These are phyloP conservation scores for Macrolepiota albuminosa DNA, from an alignment of 768 basidiomycete genomes.

Conservation along the genomic window DNA sequence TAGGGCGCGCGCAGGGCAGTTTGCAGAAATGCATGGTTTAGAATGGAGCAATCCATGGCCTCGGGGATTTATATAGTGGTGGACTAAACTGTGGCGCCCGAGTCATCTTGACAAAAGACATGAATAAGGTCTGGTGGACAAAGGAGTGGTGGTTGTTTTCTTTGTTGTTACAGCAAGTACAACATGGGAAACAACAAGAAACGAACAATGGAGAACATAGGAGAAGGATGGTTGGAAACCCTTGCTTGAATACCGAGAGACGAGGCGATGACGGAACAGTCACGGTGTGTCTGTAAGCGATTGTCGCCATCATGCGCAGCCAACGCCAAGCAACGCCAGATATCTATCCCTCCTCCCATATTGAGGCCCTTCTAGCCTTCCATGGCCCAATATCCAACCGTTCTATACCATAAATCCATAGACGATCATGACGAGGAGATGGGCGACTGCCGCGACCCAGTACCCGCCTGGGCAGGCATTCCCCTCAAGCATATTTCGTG, in stretches of 20 bases:
- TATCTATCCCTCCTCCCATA: neutral
- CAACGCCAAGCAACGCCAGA: neutral
- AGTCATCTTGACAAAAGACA: neutral
- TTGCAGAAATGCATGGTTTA: slow-evolving; percentile 1
- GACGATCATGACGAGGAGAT: slow-evolving; percentile 38
- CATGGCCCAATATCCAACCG: slow-evolving; percentile 14
- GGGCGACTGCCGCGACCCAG: slow-evolving; percentile 27
- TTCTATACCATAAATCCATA: slow-evolving; percentile 20
- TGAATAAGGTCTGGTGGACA: neutral
- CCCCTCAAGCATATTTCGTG: slow-evolving; percentile 81
- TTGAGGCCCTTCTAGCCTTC: slow-evolving; percentile 11
- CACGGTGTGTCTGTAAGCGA: slow-evolving; percentile 1
- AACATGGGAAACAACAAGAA: neutral
- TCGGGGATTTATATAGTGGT: neutral
- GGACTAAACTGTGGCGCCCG: neutral
- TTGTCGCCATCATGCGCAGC: slow-evolving; percentile 12
- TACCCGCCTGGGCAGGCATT: slow-evolving; percentile 61
- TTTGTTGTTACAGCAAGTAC: neutral
- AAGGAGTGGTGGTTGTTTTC: neutral
- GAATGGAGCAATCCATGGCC: neutral
- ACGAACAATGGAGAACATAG: neutral
- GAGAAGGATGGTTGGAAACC: neutral
- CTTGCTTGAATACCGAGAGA: neutral
- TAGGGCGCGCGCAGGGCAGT: neutral
- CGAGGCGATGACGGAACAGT: slow-evolving; percentile 5